Conservation (phyloP, 257 asterid species). For the Solanum stenotomum region DNA sequence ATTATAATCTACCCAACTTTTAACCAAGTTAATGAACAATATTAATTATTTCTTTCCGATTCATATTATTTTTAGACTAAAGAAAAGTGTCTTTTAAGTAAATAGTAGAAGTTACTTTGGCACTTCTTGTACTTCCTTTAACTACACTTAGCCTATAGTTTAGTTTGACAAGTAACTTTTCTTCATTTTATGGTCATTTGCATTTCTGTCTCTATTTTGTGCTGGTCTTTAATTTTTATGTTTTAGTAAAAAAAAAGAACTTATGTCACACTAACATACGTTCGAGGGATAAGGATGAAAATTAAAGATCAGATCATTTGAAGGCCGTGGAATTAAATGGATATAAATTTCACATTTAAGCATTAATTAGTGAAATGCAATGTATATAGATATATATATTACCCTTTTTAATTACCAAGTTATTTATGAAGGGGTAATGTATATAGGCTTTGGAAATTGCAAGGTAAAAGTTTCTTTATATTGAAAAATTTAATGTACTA, state of each 20-base stretch:
- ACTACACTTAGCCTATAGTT: neutral
- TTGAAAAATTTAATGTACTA: neutral
- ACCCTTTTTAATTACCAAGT: neutral
- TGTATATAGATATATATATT: neutral
- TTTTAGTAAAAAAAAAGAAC: neutral
- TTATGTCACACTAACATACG: neutral
- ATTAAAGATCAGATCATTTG: neutral
- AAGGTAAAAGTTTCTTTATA: neutral
- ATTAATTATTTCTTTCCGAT: neutral
- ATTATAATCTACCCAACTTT: constrained; percentile 25
- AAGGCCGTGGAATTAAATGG: neutral
- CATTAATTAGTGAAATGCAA: neutral
- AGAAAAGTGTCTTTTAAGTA: neutral
- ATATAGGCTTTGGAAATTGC: neutral
- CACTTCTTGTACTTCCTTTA: neutral
- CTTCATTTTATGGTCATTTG: neutral
- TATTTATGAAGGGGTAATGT: neutral
- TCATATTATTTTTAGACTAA: neutral
- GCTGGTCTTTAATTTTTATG: neutral
- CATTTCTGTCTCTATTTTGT: neutral
- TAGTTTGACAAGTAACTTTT: neutral
- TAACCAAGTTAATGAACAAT: neutral
- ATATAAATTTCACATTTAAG: neutral
- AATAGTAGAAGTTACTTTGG: neutral
- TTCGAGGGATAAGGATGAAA: neutral